A percentile compares a stretch with the other conserved stretches of the same genome.
Evolutionary conservation across 2,329 filamentous ascomycete species (phyloP).

Genomic region (Cladobotryum mycophilum): DNA sequence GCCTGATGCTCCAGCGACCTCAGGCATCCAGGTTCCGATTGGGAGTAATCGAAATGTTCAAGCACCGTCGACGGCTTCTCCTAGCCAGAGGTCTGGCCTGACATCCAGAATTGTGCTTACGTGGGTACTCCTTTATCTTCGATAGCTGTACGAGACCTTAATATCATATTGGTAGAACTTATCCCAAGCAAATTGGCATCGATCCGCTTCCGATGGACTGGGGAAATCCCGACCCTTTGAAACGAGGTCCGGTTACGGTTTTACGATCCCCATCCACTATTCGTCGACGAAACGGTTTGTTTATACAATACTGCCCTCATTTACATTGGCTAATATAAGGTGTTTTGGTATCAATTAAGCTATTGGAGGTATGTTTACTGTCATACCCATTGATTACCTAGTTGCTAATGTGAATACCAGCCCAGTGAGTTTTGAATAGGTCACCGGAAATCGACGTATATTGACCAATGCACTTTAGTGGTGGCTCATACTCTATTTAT

Average conservation of each 20-base stretch:
- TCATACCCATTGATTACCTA: too few species aligned
- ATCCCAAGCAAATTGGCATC: conserved; percentile 90
- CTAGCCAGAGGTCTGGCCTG: conserved; percentile 38
- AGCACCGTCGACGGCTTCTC: conserved; percentile 17
- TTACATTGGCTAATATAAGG: neutral
- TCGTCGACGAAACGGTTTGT: conserved; percentile 69
- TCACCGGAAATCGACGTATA: neutral
- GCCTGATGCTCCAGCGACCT: neutral
- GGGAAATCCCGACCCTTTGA: conserved; percentile 69
- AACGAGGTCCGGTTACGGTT: conserved; percentile 83
- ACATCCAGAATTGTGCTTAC: conserved; percentile 52
- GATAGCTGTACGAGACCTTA: neutral
- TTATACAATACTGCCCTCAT: neutral
- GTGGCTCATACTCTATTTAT: conserved; percentile 94
- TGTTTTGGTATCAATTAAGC: conserved; percentile 29
- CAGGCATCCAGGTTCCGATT: neutral
- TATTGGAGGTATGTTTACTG: conserved; percentile 46
- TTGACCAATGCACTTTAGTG: conserved; percentile 31
- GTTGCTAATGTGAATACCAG: conserved; percentile 19
- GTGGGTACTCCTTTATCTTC: conserved; percentile 28
- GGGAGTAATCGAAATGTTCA: conserved; percentile 2
- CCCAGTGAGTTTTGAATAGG: conserved; percentile 26
- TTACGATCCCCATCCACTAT: conserved; percentile 71
- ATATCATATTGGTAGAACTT: conserved; percentile 49
- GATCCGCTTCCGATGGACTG: conserved; percentile 84